Evolutionary conservation across 805 yeast genomes (phyloP).

Genomic region (Metschnikowia gelsemii): DNA sequence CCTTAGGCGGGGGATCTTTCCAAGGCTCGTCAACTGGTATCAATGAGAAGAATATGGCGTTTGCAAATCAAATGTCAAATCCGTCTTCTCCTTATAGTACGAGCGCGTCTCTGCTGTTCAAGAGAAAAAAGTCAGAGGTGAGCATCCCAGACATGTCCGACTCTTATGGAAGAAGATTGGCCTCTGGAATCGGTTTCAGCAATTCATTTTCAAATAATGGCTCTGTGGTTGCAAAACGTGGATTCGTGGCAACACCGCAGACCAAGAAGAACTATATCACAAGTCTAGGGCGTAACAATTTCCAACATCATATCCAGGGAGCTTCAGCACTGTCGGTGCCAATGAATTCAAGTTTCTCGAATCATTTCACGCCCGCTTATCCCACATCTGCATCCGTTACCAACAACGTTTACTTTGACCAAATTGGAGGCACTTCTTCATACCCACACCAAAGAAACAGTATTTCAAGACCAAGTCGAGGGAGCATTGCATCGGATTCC

Average conservation of each 20-base stretch:
- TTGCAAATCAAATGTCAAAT: constrained; percentile 9
- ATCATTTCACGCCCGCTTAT: background rate
- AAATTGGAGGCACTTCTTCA: constrained; percentile 7
- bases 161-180: constrained; percentile 23
- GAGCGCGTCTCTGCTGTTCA: constrained; percentile 32
- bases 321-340: constrained; percentile 8
- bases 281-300: constrained; percentile 3
- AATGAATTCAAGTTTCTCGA: constrained; percentile 5
- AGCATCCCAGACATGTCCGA: constrained; percentile 25
- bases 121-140: constrained; percentile 42
- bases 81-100: constrained; percentile 22
- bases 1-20: constrained; percentile 16
- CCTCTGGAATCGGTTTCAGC: constrained; percentile 19
- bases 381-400: constrained; percentile 2
- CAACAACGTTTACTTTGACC: constrained; percentile 10
- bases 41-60: background rate
- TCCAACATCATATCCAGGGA: background rate
- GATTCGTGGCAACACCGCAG: constrained; percentile 20
- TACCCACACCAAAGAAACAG: constrained; percentile 7
- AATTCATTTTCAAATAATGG: constrained; percentile 12
- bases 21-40: constrained; percentile 3
- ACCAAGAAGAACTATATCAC: constrained; percentile 11
- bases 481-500: constrained; percentile 12
- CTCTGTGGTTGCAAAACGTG: constrained; percentile 12
- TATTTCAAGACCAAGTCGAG: constrained; percentile 10